Base-by-base conservation (phyloP, 148 eudicot species). In the Rhododendron williamsianum region DNA sequence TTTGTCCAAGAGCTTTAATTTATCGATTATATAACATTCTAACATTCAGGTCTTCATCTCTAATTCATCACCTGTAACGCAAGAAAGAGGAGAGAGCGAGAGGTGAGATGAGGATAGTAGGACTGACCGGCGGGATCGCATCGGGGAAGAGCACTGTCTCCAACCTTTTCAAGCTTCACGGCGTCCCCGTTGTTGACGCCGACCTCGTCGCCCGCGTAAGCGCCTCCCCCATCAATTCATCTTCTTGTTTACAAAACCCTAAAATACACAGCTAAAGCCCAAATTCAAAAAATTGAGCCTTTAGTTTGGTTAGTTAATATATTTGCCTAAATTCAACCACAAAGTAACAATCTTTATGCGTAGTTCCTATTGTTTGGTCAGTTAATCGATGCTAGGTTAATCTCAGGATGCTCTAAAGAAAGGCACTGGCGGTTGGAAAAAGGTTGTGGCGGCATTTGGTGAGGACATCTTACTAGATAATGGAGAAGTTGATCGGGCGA, bases 61-160 rank as follows among this genome's bases (percentile, higher is more conserved):
- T 9, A 46, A 46, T 46, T 46, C 49, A 46, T 46, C 49, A 46
- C 49, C 49, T 46, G 49, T 9, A 46, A 46, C 11, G 10, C 11
- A 46, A 46, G 49, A 46, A 46, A 46, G 10, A 9, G 10, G 49
- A 46, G 49, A 9, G 49, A 46, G 49, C 0, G 2, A 9, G 49
- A 9, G 49, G 45, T 41, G 76, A 84, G 58, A 97, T 97, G 99
- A 92, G 98, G 88, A 88, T 97, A 43, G 93, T 95, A 10, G 98
- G 99, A 82, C 83, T 97, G 89, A 95, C 99, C 3, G 99, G 99
- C 52, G 99, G 99, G 30, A 97, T 97, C 9, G 89, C 92, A 48
- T 94, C 98, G 3, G 98, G 99, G 19, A 97, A 97, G 91, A 97
- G 98, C 56, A 97, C 98, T 0, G 96, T 94, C 80, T 97, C 98